Base-by-base conservation (phyloP, 2,329 filamentous ascomycete species). In the Bretziella fagacearum region DNA sequence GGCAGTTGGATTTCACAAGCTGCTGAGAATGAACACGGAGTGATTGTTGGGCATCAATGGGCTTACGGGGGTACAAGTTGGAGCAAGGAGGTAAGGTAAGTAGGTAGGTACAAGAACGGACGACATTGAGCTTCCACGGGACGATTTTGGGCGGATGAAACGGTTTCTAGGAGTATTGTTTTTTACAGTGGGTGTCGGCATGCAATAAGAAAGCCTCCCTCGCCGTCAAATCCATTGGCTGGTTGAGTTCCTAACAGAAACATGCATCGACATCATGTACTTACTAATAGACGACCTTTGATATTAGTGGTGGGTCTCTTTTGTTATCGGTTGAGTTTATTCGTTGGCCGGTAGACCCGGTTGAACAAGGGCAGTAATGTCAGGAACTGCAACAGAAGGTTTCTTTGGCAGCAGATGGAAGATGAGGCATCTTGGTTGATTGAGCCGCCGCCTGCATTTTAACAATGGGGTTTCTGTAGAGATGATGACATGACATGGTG, bases 401-500 rank as follows among this genome's bases (percentile, higher is more conserved):
- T 30, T 30, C 6, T n/a, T 11, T 30, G 4, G n/a, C n/a, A 30
- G 27, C 2, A n/a, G 27, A 30, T 11, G 10, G n/a, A 30, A n/a
- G 18, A 7, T 22, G n/a, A 22, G 18, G 10, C 2, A 10, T 17
- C 8, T 18, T 39, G 2, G 35, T 22, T 39, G 20, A 39, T 10
- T 20, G 20, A 39, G 35, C 35, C 35, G 35, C 35, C 8, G 13
- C 4, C 30, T n/a, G 11, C 6, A 33, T 33, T 33, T 6, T 8
- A 11, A 30, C 27, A 30, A 3, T 39, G 7, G 33, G n/a, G 35
- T 39, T 39, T 39, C 18, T 22, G 35, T 22, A 20, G 8, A 6
- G 35, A 39, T 39, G 35, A 22, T 39, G 35, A 39, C 15, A 23
- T 39, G 35, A 20, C 35, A 22, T n/a, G n/a, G n/a, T n/a, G n/a